These are phyloP conservation scores for Polytolypa hystricis DNA, from an alignment of 2,329 filamentous ascomycete genomes.

Conservation along the genomic window DNA sequence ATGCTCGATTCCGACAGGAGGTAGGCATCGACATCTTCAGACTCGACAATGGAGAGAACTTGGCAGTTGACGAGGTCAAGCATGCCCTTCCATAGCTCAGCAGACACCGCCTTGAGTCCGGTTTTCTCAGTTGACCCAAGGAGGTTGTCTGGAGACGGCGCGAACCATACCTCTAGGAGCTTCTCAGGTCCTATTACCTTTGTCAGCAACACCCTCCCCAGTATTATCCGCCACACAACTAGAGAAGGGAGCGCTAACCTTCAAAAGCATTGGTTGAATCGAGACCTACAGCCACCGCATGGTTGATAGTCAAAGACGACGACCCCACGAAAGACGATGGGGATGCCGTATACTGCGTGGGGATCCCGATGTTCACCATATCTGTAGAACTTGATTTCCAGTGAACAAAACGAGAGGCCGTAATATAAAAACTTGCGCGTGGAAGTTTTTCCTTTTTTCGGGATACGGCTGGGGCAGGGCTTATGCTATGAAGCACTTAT, in stretches of 20 bases:
- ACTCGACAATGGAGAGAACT: slow-evolving; percentile 86
- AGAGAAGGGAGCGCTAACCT: slow-evolving; percentile 44
- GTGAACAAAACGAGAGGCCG: too few relatives aligned
- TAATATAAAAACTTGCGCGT: too few relatives aligned
- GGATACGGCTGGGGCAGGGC: slow-evolving; percentile 17
- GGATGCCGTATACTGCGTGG: slow-evolving; percentile 71
- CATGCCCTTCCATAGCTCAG: slow-evolving; percentile 90
- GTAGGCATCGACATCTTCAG: slow-evolving; percentile 90
- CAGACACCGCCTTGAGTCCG: slow-evolving; percentile 75
- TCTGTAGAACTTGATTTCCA: slow-evolving; percentile 41
- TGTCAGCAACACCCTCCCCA: slow-evolving; percentile 2
- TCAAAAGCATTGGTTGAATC: slow-evolving; percentile 96
- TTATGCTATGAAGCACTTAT: slow-evolving; percentile 66
- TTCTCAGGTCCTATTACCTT: slow-evolving; percentile 68
- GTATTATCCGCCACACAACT: too few relatives aligned
- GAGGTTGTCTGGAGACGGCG: slow-evolving; percentile 62
- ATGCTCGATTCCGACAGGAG: slow-evolving; percentile 98
- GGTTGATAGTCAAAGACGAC: slow-evolving; percentile 91
- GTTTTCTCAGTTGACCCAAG: slow-evolving; percentile 58
- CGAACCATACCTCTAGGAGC: slow-evolving; percentile 96
- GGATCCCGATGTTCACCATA: slow-evolving; percentile 78
- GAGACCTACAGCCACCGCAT: slow-evolving; percentile 81
- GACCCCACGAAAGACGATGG: slow-evolving; percentile 65
- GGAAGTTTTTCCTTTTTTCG: slow-evolving; percentile 4
- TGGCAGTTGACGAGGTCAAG: slow-evolving; percentile 98